Percentiles rank a stretch among this genome's conserved stretches.
phyloP scores from a whole-genome alignment of 2,329 filamentous ascomycete species.

The Talaromyces amestolkiae region DNA sequence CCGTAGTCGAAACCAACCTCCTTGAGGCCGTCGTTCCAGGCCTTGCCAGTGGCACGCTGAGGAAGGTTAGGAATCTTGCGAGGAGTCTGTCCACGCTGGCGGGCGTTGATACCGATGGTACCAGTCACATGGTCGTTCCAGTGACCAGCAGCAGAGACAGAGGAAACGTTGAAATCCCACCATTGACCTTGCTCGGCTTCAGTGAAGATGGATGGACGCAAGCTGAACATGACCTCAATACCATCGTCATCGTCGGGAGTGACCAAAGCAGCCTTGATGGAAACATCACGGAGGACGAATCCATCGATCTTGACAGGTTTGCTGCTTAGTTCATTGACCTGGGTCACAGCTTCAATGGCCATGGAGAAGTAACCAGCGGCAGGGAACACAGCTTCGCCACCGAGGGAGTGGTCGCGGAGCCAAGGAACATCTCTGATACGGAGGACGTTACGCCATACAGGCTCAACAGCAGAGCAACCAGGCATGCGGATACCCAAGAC shows the following conservation, averaged over 20 bases:
- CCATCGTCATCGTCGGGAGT: slow-evolving; percentile 9
- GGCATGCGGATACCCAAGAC: slow-evolving; percentile 7
- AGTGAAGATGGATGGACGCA: slow-evolving; percentile 3
- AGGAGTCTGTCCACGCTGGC: not conserved
- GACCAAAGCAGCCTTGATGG: slow-evolving; percentile 4
- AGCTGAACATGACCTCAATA: not conserved
- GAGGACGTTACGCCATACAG: slow-evolving; percentile 14
- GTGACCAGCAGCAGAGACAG: not conserved
- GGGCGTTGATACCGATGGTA: not conserved
- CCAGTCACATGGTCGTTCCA: slow-evolving; percentile 4
- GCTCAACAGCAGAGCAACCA: not conserved
- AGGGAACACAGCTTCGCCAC: slow-evolving; percentile 8
- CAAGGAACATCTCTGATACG: slow-evolving; percentile 12
- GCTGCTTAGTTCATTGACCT: not conserved
- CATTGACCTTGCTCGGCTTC: not conserved
- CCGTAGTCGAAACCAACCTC: slow-evolving; percentile 21
- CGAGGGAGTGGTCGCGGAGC: slow-evolving; percentile 19
- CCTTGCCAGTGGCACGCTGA: slow-evolving; percentile 9
- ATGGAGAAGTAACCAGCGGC: slow-evolving; percentile 11
- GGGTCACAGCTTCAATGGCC: slow-evolving; percentile 6
- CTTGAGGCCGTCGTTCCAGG: slow-evolving; percentile 12
- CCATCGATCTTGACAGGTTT: not conserved
- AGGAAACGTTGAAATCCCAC: slow-evolving; percentile 2
- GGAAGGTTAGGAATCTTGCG: not conserved
- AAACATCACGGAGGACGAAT: slow-evolving; percentile 20